Conservation (phyloP, 257 asterid genomes). For the Dorcoceras hygrometricum region DNA sequence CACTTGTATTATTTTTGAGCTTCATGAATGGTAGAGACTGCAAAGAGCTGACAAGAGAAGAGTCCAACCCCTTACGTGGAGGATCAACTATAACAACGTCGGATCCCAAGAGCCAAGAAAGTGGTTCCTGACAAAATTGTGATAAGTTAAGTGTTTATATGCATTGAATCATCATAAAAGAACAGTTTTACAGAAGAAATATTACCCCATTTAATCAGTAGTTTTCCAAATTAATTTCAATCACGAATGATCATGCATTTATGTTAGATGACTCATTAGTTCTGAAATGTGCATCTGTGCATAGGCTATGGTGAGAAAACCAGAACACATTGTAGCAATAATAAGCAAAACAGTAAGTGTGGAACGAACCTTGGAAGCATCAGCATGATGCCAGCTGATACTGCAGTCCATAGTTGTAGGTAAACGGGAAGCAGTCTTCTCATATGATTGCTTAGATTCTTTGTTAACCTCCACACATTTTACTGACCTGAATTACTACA, state of each 20-base stretch:
- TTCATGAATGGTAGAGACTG: conserved; percentile 42
- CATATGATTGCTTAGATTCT: conserved; percentile 79
- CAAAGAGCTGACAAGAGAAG: conserved; percentile 61
- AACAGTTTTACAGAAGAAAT: neutral
- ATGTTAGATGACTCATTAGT: neutral
- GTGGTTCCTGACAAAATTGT: conserved; percentile 62
- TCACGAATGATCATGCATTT: neutral
- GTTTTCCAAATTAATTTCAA: conserved; percentile 5
- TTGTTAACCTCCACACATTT: conserved; percentile 93
- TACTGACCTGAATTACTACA: conserved; percentile 60
- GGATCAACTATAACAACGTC: conserved; percentile 97
- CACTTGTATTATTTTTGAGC: conserved; percentile 37
- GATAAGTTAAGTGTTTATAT: conserved; percentile 21
- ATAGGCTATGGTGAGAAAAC: neutral
- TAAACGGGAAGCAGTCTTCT: conserved; percentile 81
- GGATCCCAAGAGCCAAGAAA: conserved; percentile 85
- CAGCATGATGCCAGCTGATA: conserved; percentile 98
- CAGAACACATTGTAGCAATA: neutral
- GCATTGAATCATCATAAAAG: conserved; percentile 11
- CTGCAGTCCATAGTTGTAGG: conserved; percentile 49
- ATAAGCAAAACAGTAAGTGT: conserved; percentile 17
- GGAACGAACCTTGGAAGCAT: conserved; percentile 63
- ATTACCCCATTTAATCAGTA: conserved; percentile 2
- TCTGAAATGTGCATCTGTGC: neutral
- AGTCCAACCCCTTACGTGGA: conserved; percentile 89